These are phyloP conservation scores for Populus hybrid DNA, from an alignment of 441 rosid genomes.

Conservation along the genomic window DNA sequence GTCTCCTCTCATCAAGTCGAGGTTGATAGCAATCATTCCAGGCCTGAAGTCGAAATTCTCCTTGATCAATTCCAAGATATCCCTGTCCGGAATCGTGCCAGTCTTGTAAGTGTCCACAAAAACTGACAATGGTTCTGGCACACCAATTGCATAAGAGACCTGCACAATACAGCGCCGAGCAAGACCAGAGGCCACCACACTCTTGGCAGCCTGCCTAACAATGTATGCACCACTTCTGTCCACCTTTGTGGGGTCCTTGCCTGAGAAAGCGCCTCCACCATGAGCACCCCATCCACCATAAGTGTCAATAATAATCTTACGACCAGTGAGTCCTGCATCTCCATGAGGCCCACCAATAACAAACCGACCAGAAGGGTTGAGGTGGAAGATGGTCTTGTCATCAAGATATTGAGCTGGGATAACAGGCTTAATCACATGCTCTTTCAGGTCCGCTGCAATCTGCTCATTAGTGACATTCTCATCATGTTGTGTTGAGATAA, in stretches of 20 bases:
- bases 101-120: constrained; percentile 76
- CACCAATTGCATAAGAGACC: constrained; percentile 77
- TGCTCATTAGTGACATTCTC: constrained; percentile 70
- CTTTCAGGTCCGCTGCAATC: constrained; percentile 68
- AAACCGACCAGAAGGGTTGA: constrained; percentile 79
- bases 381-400: constrained; percentile 73
- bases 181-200: constrained; percentile 68
- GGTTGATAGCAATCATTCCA: constrained; percentile 78
- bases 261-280: constrained; percentile 54
- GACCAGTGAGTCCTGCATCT: constrained; percentile 80
- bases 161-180: constrained; percentile 75
- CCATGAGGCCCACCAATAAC: constrained; percentile 88
- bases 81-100: constrained; percentile 68
- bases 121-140: constrained; percentile 74
- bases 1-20: constrained; percentile 73
- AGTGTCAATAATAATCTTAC: constrained; percentile 71
- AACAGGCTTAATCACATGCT: constrained; percentile 69
- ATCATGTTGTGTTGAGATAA: constrained; percentile 79
- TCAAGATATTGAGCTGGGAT: constrained; percentile 67
- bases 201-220: constrained; percentile 81
- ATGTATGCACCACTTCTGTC: constrained; percentile 78
- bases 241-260: constrained; percentile 63
- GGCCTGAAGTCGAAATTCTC: constrained; percentile 79
- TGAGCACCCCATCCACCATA: constrained; percentile 58
- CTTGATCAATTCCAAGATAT: constrained; percentile 59